These are phyloP conservation scores for Geotrichum macrosporum DNA, from an alignment of 1,139 yeast species.

Conservation along the genomic window DNA sequence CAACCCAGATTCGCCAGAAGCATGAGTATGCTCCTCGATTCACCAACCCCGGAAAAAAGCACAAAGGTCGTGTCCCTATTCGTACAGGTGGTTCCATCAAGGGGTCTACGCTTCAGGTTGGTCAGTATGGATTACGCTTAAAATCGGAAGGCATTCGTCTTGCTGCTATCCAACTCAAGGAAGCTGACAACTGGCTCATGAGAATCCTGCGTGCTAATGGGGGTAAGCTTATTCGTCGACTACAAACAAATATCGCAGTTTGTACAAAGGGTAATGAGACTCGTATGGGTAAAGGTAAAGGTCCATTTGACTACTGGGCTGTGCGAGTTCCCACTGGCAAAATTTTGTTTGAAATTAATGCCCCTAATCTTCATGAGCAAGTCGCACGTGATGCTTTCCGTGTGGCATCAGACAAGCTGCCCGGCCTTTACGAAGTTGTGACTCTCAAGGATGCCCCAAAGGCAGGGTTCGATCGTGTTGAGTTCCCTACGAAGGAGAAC, in stretches of 20 bases:
- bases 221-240: constrained; percentile 70
- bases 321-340: constrained; percentile 95
- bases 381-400: constrained; percentile 75
- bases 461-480: constrained; percentile 51
- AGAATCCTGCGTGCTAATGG: constrained; percentile 72
- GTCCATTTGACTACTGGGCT: constrained; percentile 97
- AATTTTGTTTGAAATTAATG: constrained; percentile 82
- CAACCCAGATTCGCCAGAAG: constrained; percentile 34
- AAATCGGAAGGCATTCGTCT: constrained; percentile 81
- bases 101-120: constrained; percentile 78
- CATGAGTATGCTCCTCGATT: constrained; percentile 89
- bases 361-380: constrained; percentile 70
- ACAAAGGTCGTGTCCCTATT: constrained; percentile 92
- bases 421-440: constrained; percentile 87
- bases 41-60: constrained; percentile 69
- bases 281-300: constrained; percentile 99
- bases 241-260: constrained; percentile 81
- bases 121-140: constrained; percentile 80
- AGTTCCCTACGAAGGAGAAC: constrained; percentile 39
- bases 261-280: constrained; percentile 97
- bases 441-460: constrained; percentile 62
- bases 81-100: constrained; percentile 92
- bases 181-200: constrained; percentile 83
- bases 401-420: constrained; percentile 65
- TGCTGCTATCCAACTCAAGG: constrained; percentile 85